These are phyloP conservation scores for Chrysanthemum makinoi DNA, from an alignment of 129 eudicot genomes.

Conservation along the genomic window DNA sequence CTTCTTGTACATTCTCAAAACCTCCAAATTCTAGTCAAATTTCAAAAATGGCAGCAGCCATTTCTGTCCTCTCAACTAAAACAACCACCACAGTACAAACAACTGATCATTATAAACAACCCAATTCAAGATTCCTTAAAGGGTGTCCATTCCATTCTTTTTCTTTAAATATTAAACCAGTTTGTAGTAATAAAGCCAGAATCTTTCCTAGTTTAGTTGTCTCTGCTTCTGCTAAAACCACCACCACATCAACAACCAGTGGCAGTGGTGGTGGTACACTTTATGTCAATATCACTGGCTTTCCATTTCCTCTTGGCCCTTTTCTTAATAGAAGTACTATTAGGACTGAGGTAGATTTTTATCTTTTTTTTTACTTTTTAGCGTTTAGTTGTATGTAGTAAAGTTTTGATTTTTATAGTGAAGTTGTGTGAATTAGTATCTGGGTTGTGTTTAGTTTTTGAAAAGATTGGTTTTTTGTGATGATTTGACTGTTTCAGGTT, in stretches of 20 bases:
- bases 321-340: conserved; percentile 83
- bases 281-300: conserved; percentile 88
- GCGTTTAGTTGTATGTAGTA: conserved; percentile 11
- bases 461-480: neutral
- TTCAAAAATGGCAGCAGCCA: conserved; percentile 44
- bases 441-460: conserved; percentile 12
- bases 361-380: too few relatives aligned
- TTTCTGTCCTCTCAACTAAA: conserved; percentile 50
- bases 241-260: conserved; percentile 14
- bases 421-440: neutral
- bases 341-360: conserved; percentile 93
- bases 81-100: conserved; percentile 31
- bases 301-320: conserved; percentile 98
- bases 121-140: conserved; percentile 35
- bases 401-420: neutral
- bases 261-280: conserved; percentile 50
- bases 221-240: conserved; percentile 44
- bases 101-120: conserved; percentile 34
- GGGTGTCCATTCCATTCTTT: conserved; percentile 41
- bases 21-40: neutral
- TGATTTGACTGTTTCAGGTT: conserved; percentile 40
- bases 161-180: conserved; percentile 38
- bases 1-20: neutral
- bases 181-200: conserved; percentile 17
- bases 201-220: conserved; percentile 39